Evolutionary conservation across 2,329 filamentous ascomycete genomes (phyloP).

Genomic region (Ceratocystis variospora): DNA sequence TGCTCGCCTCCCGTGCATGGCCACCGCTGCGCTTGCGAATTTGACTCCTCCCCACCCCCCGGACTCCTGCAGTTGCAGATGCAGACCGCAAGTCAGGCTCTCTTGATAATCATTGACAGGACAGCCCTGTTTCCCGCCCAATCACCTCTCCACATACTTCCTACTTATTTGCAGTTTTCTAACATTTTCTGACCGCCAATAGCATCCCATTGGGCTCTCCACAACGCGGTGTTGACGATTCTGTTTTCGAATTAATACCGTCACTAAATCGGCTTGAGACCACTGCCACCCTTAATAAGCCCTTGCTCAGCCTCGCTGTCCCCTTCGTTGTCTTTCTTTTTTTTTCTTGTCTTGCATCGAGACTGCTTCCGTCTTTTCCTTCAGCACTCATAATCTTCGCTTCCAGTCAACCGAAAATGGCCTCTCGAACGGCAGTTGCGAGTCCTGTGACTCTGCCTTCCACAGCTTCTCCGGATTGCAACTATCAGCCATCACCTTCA

Average conservation of each 20-base stretch:
- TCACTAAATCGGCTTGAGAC: no score
- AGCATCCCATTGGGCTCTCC: neutral
- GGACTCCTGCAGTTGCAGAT: no score
- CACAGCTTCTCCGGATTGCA: constrained; percentile 23
- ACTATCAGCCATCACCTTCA: constrained; percentile 34
- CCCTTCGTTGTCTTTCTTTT: constrained; percentile 7
- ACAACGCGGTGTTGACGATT: neutral
- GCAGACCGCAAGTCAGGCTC: no score
- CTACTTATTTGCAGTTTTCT: no score
- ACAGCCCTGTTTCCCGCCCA: no score
- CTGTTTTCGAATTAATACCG: neutral
- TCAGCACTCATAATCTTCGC: neutral
- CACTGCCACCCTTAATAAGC: no score
- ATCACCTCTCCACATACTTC: no score
- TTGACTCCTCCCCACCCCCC: no score
- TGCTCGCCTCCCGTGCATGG: neutral
- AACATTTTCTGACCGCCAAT: neutral
- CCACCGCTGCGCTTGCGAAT: neutral
- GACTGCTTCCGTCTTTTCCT: constrained; percentile 6
- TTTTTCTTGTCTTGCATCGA: constrained; percentile 11
- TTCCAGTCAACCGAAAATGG: constrained; percentile 26
- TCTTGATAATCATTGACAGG: no score
- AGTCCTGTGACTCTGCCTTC: constrained; percentile 31
- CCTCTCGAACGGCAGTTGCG: constrained; percentile 34
- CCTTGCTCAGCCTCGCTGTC: constrained; percentile 5